These are phyloP conservation scores for Diaporthe ilicicola DNA, from an alignment of 2,329 filamentous ascomycete genomes.

Conservation along the genomic window DNA sequence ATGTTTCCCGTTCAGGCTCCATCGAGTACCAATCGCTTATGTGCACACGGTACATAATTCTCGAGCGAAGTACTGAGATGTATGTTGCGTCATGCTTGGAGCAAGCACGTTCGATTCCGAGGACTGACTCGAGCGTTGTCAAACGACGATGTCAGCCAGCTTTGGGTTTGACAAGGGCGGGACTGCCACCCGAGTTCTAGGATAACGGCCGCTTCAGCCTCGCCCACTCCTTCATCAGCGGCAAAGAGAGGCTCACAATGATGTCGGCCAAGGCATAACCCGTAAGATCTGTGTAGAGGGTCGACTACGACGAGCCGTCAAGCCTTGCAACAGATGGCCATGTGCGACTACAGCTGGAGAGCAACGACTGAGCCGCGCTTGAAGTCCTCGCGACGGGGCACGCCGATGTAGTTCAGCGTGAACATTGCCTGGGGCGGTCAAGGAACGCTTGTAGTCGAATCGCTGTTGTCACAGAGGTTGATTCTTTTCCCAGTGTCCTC, in stretches of 20 bases:
- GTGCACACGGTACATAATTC: neutral
- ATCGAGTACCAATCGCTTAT: neutral
- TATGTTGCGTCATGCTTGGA: slow-evolving; percentile 14
- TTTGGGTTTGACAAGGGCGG: neutral
- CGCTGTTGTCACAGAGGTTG: neutral
- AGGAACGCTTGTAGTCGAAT: neutral
- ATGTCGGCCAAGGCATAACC: slow-evolving; percentile 1
- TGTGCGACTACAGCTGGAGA: neutral
- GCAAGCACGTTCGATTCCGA: slow-evolving; percentile 8
- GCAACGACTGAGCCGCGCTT: neutral
- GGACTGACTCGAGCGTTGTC: slow-evolving; percentile 17
- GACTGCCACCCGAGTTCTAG: neutral
- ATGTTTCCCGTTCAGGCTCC: neutral
- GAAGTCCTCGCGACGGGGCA: neutral
- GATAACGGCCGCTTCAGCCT: neutral
- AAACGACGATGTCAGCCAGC: neutral
- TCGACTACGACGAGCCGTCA: neutral
- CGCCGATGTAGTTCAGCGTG: neutral
- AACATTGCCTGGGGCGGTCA: neutral
- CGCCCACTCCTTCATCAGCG: neutral
- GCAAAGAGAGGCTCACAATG: neutral
- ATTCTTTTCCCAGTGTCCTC: neutral
- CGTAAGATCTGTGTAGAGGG: neutral
- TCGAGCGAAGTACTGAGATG: neutral
- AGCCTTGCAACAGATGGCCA: neutral